Evolutionary conservation across 495 filamentous ascomycete species (phyloP), one percentile per base, ranked within the genome.

Genomic region (Penicillium manginii): DNA sequence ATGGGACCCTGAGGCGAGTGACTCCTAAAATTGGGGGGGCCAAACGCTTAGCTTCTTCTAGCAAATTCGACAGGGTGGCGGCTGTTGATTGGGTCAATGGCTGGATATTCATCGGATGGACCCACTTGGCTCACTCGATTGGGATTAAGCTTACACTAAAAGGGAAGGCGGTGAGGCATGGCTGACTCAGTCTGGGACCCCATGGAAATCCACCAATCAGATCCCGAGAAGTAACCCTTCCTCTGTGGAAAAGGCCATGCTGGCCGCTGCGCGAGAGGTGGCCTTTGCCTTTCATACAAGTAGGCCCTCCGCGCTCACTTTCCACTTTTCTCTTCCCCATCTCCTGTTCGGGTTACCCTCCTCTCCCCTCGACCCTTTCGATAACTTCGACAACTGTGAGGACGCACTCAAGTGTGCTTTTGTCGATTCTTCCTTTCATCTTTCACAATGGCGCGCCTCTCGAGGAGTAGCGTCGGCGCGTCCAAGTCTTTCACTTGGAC

Each of bases 401-500:
- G 54, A 59, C 63, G 48, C 39, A 52, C 49, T 50, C 50, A 39
- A 56, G 49, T 56, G 50, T 50, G 45, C 45, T 47, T 47, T 47
- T 47, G 45, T 47, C 45, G 45, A 47, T 47, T 26, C 21, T 43
- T 31, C 19, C 42, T 39, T 54, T 59, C 59, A 62, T 62, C 46
- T 43, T 45, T 60, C 67, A 72, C 54, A 61, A 85, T 85, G 82
- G 70, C 82, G 60, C 74, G 81, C 55, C 61, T 73, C 52, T 47
- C 45, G 45, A 72, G 75, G 54, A 69, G 73, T 65, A 71, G 64
- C 64, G 72, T 63, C 62, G 68, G 71, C 57, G 75, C 69, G 71
- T 78, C 79, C 66, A 77, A 77, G 76, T 75, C 80, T 35, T 81
- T 85, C 61, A 65, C 75, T 64, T 89, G 86, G 83, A 88, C 89